phyloP scores from a whole-genome alignment of 192 early-diverging fungal species.

The Backusella morwellensis region DNA sequence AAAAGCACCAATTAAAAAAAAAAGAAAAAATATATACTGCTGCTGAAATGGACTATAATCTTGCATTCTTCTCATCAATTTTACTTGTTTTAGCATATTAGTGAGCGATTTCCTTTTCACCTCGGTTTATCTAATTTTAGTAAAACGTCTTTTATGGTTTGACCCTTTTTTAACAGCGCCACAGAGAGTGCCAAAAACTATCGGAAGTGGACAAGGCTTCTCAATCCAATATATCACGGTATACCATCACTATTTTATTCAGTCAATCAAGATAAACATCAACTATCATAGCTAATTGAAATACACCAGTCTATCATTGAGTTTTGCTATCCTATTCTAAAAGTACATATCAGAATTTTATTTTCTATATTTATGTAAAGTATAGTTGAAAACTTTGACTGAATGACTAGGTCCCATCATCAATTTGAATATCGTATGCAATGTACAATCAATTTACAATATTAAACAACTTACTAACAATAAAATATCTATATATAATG shows the following conservation, averaged over 20 bases:
- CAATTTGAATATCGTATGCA: too few species aligned
- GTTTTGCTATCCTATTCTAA: background rate
- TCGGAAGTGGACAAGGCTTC: too few species aligned
- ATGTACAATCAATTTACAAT: too few species aligned
- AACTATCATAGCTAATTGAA: background rate
- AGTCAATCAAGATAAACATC: too few species aligned
- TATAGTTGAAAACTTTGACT: background rate
- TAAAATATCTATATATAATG: too few species aligned
- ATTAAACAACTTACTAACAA: too few species aligned
- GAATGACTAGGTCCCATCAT: too few species aligned
- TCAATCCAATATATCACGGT: too few species aligned
- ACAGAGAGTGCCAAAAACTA: background rate
- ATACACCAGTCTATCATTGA: background rate
- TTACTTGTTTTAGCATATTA: background rate
- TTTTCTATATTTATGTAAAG: background rate
- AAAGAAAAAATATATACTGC: background rate
- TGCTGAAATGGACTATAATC: background rate
- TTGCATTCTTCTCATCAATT: background rate
- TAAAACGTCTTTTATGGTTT: background rate
- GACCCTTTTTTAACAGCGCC: background rate
- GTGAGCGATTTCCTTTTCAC: background rate
- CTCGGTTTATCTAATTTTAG: slow-evolving; percentile 2
- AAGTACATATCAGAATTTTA: slow-evolving; percentile 4
- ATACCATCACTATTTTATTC: too few species aligned
- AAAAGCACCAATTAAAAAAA: background rate